These are phyloP conservation scores for Mallotus repandus DNA, from an alignment of 441 rosid species.

Conservation along the genomic window DNA sequence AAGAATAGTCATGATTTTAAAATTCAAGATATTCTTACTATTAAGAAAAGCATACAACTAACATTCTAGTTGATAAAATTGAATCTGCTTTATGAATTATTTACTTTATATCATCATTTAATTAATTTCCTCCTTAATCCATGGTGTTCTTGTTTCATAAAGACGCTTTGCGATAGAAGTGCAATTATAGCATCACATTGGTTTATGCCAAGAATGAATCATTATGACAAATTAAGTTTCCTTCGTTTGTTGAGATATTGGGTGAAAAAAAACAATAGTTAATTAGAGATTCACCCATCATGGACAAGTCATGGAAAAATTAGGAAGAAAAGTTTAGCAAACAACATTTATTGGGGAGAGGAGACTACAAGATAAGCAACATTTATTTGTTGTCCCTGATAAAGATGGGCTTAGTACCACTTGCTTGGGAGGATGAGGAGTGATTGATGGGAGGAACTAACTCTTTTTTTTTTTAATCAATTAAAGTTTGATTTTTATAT, in stretches of 20 bases:
- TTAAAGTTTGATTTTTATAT: no score
- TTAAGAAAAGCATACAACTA: background rate
- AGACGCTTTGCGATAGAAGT: background rate
- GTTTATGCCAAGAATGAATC: slow-evolving; percentile 10
- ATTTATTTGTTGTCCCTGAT: background rate
- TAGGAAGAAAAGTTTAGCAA: background rate
- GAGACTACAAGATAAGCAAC: background rate
- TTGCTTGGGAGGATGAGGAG: no score
- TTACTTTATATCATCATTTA: background rate
- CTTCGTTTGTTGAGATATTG: slow-evolving; percentile 1
- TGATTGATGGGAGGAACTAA: no score
- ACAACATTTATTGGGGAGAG: background rate
- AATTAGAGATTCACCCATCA: background rate
- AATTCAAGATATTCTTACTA: background rate
- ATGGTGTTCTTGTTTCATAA: background rate
- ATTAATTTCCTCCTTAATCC: slow-evolving; percentile 12
- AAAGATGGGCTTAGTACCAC: no score
- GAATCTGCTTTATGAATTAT: background rate
- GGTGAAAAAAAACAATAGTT: background rate
- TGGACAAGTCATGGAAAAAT: background rate
- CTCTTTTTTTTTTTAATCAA: no score
- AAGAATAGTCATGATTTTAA: background rate
- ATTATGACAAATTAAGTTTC: slow-evolving; percentile 1
- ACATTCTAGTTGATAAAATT: background rate
- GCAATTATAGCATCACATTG: slow-evolving; percentile 16